Conservation (phyloP, 495 filamentous ascomycete genomes). For the Penicillium ucsense region DNA sequence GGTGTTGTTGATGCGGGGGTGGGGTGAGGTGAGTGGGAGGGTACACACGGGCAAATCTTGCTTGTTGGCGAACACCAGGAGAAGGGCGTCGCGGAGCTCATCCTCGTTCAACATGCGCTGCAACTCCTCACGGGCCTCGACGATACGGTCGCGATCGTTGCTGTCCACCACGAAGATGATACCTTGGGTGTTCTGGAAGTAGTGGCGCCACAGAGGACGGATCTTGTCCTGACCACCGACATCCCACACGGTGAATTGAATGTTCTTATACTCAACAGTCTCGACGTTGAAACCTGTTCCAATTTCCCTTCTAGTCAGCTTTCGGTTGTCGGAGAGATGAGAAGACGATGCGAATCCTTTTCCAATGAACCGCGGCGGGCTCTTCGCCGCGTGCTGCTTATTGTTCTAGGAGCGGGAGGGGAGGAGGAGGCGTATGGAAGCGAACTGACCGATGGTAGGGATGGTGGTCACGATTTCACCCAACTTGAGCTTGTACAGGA, state of each 20-base stretch:
- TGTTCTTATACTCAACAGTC: conserved; percentile 99
- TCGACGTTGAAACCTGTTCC: conserved; percentile 98
- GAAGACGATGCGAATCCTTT: neutral
- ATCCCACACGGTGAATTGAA: conserved; percentile 99
- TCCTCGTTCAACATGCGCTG: conserved; percentile 99
- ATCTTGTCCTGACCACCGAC: conserved; percentile 99
- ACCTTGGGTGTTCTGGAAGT: conserved; percentile 99
- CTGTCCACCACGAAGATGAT: conserved; percentile 99
- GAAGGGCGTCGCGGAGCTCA: conserved; percentile 91
- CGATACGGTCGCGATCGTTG: conserved; percentile 99
- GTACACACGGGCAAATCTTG: conserved; percentile 92
- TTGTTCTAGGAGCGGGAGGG: too few species aligned
- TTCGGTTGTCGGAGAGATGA: neutral
- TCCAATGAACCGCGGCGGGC: too few species aligned
- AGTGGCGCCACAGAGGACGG: conserved; percentile 97
- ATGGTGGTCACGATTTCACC: conserved; percentile 99
- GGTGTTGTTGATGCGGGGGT: neutral
- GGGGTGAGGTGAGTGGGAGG: neutral
- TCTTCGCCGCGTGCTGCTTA: too few species aligned
- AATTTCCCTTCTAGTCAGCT: neutral
- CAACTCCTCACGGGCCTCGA: conserved; percentile 97
- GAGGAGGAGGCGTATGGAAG: neutral
- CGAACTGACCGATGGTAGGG: conserved; percentile 89
- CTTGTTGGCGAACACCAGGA: conserved; percentile 99
- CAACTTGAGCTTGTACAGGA: conserved; percentile 99